A percentile compares a stretch with the other conserved stretches of the same genome.
phyloP scores from a whole-genome alignment of 140 eudicot genomes.

The Cichorium intybus region DNA sequence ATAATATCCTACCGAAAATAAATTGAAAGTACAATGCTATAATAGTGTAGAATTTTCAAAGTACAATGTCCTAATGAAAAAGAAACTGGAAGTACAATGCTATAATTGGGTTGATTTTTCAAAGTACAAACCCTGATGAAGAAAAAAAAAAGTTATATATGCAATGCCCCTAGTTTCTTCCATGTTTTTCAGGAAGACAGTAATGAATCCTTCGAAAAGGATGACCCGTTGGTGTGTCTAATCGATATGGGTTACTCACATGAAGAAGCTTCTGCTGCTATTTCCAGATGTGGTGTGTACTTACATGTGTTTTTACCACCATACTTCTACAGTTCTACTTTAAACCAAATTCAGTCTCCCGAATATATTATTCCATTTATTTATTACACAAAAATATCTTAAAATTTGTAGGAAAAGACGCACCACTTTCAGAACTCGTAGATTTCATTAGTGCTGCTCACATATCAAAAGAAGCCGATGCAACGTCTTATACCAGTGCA shows the following conservation, averaged over 20 bases:
- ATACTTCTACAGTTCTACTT: not conserved
- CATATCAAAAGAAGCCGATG: constrained; percentile 41
- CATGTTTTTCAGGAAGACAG: constrained; percentile 20
- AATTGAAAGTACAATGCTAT: too few relatives aligned
- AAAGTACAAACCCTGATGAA: too few relatives aligned
- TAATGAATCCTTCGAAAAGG: not conserved
- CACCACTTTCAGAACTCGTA: constrained; percentile 38
- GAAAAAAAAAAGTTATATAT: too few relatives aligned
- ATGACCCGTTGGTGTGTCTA: constrained; percentile 10
- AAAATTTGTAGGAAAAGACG: constrained; percentile 42
- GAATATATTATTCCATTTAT: too few relatives aligned
- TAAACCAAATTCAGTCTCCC: too few relatives aligned
- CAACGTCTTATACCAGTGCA: constrained; percentile 8
- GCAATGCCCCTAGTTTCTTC: not conserved
- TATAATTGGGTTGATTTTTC: too few relatives aligned
- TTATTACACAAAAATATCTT: not conserved
- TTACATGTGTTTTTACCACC: too few relatives aligned
- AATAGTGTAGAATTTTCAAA: too few relatives aligned
- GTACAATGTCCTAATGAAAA: too few relatives aligned
- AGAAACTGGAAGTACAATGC: too few relatives aligned
- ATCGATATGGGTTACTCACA: constrained; percentile 34
- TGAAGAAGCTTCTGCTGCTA: constrained; percentile 29
- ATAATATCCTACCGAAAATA: too few relatives aligned
- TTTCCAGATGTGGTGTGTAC: constrained; percentile 38
- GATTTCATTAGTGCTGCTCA: constrained; percentile 67